Evolutionary conservation across 805 yeast genomes (phyloP).

Genomic region (Candida ficus): DNA sequence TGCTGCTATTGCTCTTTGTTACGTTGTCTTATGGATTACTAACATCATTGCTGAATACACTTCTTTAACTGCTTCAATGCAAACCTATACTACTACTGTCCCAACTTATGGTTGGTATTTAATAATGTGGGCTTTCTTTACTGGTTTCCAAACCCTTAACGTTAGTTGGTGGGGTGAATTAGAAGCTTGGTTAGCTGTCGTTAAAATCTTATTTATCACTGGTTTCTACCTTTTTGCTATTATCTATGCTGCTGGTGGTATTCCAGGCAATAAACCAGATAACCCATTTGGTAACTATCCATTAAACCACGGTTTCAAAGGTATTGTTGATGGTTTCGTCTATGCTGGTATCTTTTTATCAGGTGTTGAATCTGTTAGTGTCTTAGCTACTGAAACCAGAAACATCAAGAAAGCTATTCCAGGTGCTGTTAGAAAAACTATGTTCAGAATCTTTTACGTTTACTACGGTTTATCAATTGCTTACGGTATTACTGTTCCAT

Average conservation of each 20-base stretch:
- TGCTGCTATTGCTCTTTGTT: constrained; percentile 48
- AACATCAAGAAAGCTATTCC: constrained; percentile 70
- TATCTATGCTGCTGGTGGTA: constrained; percentile 39
- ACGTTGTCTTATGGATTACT: constrained; percentile 52
- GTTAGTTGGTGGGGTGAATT: constrained; percentile 53
- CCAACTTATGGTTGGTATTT: constrained; percentile 53
- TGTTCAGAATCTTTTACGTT: constrained; percentile 58
- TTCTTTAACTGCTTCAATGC: constrained; percentile 43
- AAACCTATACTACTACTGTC: constrained; percentile 44
- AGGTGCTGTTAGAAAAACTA: constrained; percentile 60
- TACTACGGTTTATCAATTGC: constrained; percentile 40
- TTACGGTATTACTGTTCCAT: constrained; percentile 46
- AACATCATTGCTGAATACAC: constrained; percentile 52
- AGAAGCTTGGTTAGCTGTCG: constrained; percentile 47
- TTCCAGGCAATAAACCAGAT: constrained; percentile 28
- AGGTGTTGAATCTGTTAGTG: constrained; percentile 72
- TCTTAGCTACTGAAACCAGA: constrained; percentile 69
- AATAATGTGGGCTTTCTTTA: constrained; percentile 47
- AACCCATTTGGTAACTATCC: constrained; percentile 31
- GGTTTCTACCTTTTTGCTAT: constrained; percentile 50
- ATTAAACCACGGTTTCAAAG: constrained; percentile 43
- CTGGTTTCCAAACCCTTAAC: constrained; percentile 45
- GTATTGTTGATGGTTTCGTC: constrained; percentile 56
- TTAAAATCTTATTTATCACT: constrained; percentile 41
- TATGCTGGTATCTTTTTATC: constrained; percentile 73